These are phyloP conservation scores for Globisporangium sylvaticum DNA, from an alignment of 352 stramenopile genomes.

Conservation along the genomic window DNA sequence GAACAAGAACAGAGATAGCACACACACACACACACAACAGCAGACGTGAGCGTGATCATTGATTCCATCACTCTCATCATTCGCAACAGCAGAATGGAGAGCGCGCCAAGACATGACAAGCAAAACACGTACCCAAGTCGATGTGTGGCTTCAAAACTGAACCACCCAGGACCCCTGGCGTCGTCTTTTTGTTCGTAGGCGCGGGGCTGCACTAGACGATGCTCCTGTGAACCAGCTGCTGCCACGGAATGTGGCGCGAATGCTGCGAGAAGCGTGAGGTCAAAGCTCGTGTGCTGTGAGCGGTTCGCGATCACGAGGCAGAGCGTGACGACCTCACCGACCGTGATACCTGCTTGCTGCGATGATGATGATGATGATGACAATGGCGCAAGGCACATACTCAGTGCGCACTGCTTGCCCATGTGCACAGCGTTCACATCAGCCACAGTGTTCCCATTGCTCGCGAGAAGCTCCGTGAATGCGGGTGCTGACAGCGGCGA, in stretches of 20 bases:
- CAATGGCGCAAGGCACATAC: slow-evolving; percentile 38
- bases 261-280: slow-evolving; percentile 64
- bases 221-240: background rate
- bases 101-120: background rate
- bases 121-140: slow-evolving; percentile 50
- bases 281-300: slow-evolving; percentile 40
- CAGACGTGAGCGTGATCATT: background rate
- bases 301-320: slow-evolving; percentile 58
- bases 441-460: background rate
- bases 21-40: background rate
- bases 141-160: slow-evolving; percentile 63
- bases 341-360: slow-evolving; percentile 2
- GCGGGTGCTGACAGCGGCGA: background rate
- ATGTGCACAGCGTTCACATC: slow-evolving; percentile 22
- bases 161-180: slow-evolving; percentile 16
- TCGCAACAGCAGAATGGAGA: background rate
- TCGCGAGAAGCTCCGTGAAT: background rate
- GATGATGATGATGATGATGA: slow-evolving; percentile 8
- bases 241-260: background rate
- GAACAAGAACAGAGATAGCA: background rate
- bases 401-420: slow-evolving; percentile 38
- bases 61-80: background rate
- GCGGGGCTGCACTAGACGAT: background rate
- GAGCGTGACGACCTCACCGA: slow-evolving; percentile 28
- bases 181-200: background rate